Percentiles rank a stretch among this genome's conserved stretches.
Conservation (phyloP, 1,139 yeast species). For the Blastobotrys arbuscula region DNA sequence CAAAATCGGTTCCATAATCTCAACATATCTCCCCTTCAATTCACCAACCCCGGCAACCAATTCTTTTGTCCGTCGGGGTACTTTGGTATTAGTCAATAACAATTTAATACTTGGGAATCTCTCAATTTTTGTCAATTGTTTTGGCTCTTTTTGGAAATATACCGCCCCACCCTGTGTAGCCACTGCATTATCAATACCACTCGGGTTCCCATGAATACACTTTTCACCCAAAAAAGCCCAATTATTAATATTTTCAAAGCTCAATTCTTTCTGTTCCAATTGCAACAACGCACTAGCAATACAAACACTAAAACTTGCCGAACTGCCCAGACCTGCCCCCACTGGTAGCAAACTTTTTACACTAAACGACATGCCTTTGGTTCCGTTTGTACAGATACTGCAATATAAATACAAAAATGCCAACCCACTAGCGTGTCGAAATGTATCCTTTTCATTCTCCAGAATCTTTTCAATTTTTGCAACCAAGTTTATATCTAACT, state of each 20-base stretch:
- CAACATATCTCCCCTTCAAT: conserved; percentile 49
- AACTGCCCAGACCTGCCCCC: conserved; percentile 96
- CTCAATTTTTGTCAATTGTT: conserved; percentile 2
- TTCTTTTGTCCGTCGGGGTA: conserved; percentile 81
- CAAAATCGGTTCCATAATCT: conserved; percentile 51
- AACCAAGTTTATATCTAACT: conserved; percentile 56
- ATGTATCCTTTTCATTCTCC: conserved; percentile 43
- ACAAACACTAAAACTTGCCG: conserved; percentile 87
- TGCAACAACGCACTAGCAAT: conserved; percentile 67
- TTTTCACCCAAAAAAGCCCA: conserved; percentile 95
- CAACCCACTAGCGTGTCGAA: conserved; percentile 77
- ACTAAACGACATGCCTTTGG: conserved; percentile 52
- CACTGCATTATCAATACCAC: conserved; percentile 95
- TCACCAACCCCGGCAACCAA: conserved; percentile 73
- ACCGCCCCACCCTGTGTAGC: conserved; percentile 97
- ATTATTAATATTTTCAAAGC: conserved; percentile 57
- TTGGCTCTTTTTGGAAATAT: conserved; percentile 61
- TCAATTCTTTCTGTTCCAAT: conserved; percentile 2
- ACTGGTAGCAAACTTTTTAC: conserved; percentile 85
- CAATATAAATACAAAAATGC: conserved; percentile 77
- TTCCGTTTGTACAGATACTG: conserved; percentile 46
- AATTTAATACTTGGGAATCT: conserved; percentile 66
- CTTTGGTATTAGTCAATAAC: conserved; percentile 74
- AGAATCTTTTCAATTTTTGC: conserved; percentile 36
- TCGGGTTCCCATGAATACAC: conserved; percentile 94